Evolutionary conservation across 2,329 filamentous ascomycete genomes (phyloP), one percentile per base, ranked within the genome.

Genomic region (Nemania abortiva): DNA sequence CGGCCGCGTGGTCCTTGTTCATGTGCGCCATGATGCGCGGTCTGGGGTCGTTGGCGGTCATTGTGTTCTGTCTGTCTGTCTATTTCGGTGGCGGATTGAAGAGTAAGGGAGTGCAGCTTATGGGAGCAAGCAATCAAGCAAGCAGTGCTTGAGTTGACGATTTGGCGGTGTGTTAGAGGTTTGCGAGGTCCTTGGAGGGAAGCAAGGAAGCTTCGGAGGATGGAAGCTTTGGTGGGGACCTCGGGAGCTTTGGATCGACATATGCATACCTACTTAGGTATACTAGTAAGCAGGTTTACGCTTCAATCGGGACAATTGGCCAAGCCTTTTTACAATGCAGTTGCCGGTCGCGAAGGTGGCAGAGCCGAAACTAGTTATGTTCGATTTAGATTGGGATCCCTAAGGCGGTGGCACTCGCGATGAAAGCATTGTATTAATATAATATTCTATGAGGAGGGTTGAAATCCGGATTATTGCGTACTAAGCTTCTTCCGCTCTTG

Each of bases 1-100:
- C 93, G 74, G 89, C 86, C 60, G 86, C 83, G 82, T 97, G 95
- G 80, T 95, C 92, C 52, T 84, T 84, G 82, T 98, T 97, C 93
- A 98, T 96, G 84, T 98, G 95, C 39, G 85, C 85, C 77, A 95
- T 88, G 79, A 94, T 90, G 67, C 90, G 88, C 66, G 84, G 75
- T 77, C 89, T 89, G 67, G 84, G 81, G 47, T 81, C 81, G 63
- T 86, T 84, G 61, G 75, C 52, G 56, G 75, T 63, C 70, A 74
- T 73, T 29, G 50, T 70, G 24, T 27, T 2, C 9, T 6, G 11
- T 54, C 22, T 29, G 13, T 22, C 6, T 15, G 56, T 37, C 34
- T 27, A 27, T 27, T 27, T 27, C 9, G 34, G 34, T 37, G 39
- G 15, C 39, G 39, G 39, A 18, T 42, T 18, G 39, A 27, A 27